A percentile compares a stretch with the other conserved stretches of the same genome.
Evolutionary conservation across 441 rosid genomes (phyloP).

Genomic region (Croton laevigatus): DNA sequence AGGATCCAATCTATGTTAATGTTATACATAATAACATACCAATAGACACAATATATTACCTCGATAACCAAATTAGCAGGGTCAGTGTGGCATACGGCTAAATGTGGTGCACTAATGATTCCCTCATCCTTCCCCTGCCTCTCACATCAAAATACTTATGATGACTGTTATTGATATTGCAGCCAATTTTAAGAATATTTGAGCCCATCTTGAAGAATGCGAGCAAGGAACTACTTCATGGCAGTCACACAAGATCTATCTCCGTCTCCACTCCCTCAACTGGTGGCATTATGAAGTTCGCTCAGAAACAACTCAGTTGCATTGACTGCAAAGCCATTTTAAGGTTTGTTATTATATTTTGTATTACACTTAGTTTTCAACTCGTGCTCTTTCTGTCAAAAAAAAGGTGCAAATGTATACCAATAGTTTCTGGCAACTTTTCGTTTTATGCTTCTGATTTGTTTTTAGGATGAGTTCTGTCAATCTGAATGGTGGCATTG

Average conservation of each 20-base stretch:
- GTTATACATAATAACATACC: constrained; percentile 97
- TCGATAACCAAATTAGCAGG: constrained; percentile 96
- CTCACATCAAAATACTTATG: background rate
- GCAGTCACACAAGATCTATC: constrained; percentile 90
- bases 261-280: constrained; percentile 87
- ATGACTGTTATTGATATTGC: constrained; percentile 28
- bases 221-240: constrained; percentile 88
- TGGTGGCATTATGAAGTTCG: constrained; percentile 94
- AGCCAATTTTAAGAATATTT: constrained; percentile 93
- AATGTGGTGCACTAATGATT: constrained; percentile 13
- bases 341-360: constrained; percentile 45
- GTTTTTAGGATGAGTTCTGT: background rate
- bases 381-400: background rate
- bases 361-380: constrained; percentile 7
- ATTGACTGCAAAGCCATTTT: constrained; percentile 89
- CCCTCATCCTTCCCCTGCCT: too few relatives aligned
- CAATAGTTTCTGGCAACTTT: background rate
- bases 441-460: background rate
- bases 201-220: constrained; percentile 98
- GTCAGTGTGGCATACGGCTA: constrained; percentile 36
- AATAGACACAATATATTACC: constrained; percentile 87
- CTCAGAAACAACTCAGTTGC: constrained; percentile 84
- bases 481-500: background rate
- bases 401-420: background rate
- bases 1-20: constrained; percentile 96